phyloP scores from a whole-genome alignment of 2,329 filamentous ascomycete genomes.

The Ceratocystis harringtonii region DNA sequence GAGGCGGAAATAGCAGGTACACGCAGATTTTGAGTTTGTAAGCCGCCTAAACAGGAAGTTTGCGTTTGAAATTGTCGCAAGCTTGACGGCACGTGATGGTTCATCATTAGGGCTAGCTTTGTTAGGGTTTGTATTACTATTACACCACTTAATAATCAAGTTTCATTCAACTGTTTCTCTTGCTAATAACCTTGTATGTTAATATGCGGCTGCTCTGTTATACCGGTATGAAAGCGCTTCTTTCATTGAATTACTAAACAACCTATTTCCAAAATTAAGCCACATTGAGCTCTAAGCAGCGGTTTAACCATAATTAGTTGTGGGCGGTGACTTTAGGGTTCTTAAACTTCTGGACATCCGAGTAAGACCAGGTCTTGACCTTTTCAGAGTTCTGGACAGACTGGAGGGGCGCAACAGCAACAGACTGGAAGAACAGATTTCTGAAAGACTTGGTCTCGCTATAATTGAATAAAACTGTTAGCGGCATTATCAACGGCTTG shows the following conservation, averaged over 20 bases:
- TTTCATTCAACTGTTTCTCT: too few species aligned
- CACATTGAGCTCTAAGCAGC: not conserved
- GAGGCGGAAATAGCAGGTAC: not conserved
- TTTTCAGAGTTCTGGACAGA: not conserved
- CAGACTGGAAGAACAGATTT: conserved; percentile 6
- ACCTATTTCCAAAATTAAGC: not conserved
- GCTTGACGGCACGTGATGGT: not conserved
- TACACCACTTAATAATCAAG: too few species aligned
- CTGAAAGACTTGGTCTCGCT: not conserved
- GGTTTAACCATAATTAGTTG: not conserved
- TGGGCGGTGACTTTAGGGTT: not conserved
- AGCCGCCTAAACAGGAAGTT: not conserved
- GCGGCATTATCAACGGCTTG: not conserved
- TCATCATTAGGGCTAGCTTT: not conserved
- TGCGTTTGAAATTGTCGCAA: not conserved
- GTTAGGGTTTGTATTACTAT: not conserved
- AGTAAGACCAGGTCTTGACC: conserved; percentile 1
- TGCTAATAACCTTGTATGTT: too few species aligned
- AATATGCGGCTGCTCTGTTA: not conserved
- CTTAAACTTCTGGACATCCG: not conserved
- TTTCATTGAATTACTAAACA: not conserved
- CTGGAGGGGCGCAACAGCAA: too few species aligned
- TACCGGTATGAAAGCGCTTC: not conserved
- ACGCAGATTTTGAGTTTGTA: not conserved
- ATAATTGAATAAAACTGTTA: not conserved